Percentiles rank a stretch among this genome's conserved stretches.
These are phyloP conservation scores for Emericellopsis cladophorae DNA, from an alignment of 2,329 filamentous ascomycete genomes.

Conservation along the genomic window DNA sequence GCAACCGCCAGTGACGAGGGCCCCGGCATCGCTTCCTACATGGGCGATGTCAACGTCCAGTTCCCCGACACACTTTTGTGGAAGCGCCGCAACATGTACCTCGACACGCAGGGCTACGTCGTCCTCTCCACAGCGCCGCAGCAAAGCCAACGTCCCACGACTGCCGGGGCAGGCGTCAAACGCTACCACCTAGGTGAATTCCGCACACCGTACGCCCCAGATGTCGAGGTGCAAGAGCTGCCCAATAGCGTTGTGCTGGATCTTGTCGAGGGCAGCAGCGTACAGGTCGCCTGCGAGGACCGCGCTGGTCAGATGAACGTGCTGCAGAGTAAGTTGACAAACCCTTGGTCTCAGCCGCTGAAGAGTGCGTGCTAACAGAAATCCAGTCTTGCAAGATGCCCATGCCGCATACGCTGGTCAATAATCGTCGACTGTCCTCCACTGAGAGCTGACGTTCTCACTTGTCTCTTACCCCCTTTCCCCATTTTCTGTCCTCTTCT, in stretches of 20 bases:
- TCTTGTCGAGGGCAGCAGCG: constrained; percentile 45
- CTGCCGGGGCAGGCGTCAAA: constrained; percentile 35
- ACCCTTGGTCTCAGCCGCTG: neutral
- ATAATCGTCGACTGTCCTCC: constrained; percentile 3
- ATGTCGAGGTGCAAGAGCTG: constrained; percentile 84
- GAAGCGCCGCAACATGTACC: constrained; percentile 82
- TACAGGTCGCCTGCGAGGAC: constrained; percentile 54
- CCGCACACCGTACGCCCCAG: constrained; percentile 64
- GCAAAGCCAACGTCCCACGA: neutral
- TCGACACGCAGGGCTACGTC: constrained; percentile 74
- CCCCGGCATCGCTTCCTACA: constrained; percentile 42
- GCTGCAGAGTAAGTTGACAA: constrained; percentile 37
- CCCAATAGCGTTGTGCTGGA: constrained; percentile 67
- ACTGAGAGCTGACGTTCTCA: neutral
- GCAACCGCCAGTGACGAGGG: constrained; percentile 6
- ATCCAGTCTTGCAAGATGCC: constrained; percentile 20
- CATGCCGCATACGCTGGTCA: constrained; percentile 17
- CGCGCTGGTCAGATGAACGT: constrained; percentile 42
- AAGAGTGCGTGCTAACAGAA: neutral
- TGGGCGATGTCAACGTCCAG: constrained; percentile 91
- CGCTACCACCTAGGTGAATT: constrained; percentile 83
- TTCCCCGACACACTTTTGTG: constrained; percentile 93
- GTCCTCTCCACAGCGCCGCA: constrained; percentile 36
- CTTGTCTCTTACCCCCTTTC: neutral
- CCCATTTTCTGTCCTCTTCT: neutral